Evolutionary conservation across 1,139 yeast genomes (phyloP).

Genomic region (Pichia sp.): DNA sequence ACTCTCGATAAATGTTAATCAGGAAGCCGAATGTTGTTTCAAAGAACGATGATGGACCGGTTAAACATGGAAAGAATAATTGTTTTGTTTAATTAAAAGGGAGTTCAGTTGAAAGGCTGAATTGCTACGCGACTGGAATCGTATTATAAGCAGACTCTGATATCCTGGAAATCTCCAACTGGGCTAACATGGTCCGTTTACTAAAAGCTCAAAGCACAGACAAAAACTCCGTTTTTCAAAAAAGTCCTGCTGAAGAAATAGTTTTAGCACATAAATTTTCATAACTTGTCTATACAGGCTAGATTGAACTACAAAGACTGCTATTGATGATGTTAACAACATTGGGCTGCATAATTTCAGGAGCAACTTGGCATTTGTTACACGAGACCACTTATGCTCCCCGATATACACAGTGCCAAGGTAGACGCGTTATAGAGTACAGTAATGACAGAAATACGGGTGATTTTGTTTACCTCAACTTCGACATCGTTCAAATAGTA

Average conservation of each 20-base stretch:
- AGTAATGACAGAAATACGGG: too few relatives aligned
- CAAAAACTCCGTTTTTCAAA: background rate
- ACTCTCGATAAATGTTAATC: too few relatives aligned
- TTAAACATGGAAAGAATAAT: too few relatives aligned
- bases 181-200: too few relatives aligned
- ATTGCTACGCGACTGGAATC: constrained; percentile 26
- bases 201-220: background rate
- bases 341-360: constrained; percentile 39
- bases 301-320: constrained; percentile 24
- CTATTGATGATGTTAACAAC: constrained; percentile 34
- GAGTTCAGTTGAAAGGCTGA: constrained; percentile 51
- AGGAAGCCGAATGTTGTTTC: too few relatives aligned
- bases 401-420: constrained; percentile 38
- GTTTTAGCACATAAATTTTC: background rate
- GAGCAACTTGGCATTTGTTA: constrained; percentile 39
- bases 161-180: background rate
- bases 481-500: too few relatives aligned
- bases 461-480: too few relatives aligned
- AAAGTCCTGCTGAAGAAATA: background rate
- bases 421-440: background rate
- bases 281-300: background rate
- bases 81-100: constrained; percentile 48
- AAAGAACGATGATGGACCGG: too few relatives aligned
- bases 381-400: constrained; percentile 44
- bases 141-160: background rate